Percentiles rank a stretch among this genome's conserved stretches.
Evolutionary conservation across 169 alveolate genomes (phyloP).

Genomic region (Plasmodium yoelii): DNA sequence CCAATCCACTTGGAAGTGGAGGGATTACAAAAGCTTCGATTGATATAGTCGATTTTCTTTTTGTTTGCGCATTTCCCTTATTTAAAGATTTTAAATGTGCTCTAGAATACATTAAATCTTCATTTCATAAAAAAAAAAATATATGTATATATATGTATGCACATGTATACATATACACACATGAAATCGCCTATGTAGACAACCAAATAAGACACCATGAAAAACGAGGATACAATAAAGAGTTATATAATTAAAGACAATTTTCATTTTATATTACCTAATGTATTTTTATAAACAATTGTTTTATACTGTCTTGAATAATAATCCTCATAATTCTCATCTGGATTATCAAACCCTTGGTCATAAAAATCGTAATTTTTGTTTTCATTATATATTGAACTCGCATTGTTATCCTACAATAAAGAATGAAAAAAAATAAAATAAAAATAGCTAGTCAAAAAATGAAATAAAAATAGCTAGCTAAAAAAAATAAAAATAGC

Average conservation of each 20-base stretch:
- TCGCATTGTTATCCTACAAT: constrained; percentile 61
- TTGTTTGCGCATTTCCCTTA: constrained; percentile 53
- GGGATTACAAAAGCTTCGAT: constrained; percentile 85
- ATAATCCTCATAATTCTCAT: constrained; percentile 61
- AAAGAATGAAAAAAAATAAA: neutral
- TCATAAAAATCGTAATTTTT: constrained; percentile 18
- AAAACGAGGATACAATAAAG: neutral
- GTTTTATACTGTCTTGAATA: constrained; percentile 57
- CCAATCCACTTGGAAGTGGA: constrained; percentile 83
- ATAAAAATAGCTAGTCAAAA: neutral
- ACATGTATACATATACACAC: neutral
- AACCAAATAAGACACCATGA: neutral
- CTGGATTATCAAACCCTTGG: constrained; percentile 4
- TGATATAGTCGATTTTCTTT: constrained; percentile 80
- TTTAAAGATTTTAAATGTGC: constrained; percentile 61
- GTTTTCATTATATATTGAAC: constrained; percentile 46
- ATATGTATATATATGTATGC: neutral
- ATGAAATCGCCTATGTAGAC: neutral
- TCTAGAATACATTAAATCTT: constrained; percentile 70
- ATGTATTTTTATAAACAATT: constrained; percentile 68
- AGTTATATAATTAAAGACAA: neutral
- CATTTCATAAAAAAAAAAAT: neutral
- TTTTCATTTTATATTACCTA: constrained; percentile 26
- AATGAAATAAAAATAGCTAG: neutral
- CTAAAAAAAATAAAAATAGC: neutral